Conservation (phyloP, 805 yeast species). For the Zygoascus tannicola region DNA sequence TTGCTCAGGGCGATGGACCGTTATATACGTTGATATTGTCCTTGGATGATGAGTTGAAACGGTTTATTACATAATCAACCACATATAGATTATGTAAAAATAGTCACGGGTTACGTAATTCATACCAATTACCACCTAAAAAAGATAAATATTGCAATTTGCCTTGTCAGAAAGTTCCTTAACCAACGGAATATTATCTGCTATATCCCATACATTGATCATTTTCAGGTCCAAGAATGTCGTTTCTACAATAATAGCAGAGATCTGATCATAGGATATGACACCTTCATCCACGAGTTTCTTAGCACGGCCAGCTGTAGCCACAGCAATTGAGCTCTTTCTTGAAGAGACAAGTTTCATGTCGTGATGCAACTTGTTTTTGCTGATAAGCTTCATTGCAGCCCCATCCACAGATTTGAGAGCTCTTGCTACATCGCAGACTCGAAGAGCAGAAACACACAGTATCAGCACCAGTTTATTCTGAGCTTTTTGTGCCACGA, state of each 20-base stretch:
- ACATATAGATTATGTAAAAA: no score
- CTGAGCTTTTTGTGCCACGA: constrained; percentile 5
- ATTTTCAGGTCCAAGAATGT: constrained; percentile 52
- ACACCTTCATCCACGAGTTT: constrained; percentile 40
- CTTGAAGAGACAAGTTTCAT: constrained; percentile 32
- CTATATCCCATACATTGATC: constrained; percentile 49
- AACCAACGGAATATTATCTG: constrained; percentile 24
- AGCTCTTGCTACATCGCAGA: constrained; percentile 74
- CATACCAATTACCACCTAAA: constrained; percentile 25
- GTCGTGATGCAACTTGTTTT: constrained; percentile 64
- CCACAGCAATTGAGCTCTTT: constrained; percentile 41
- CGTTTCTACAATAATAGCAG: constrained; percentile 50
- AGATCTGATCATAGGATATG: constrained; percentile 37
- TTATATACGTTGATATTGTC: constrained; percentile 11
- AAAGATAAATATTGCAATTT: constrained; percentile 43
- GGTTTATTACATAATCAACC: background rate
- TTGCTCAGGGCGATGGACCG: constrained; percentile 10
- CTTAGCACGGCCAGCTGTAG: constrained; percentile 53
- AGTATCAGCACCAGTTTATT: constrained; percentile 41
- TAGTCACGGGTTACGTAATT: no score
- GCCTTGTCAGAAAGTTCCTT: constrained; percentile 11
- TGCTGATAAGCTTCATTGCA: constrained; percentile 62
- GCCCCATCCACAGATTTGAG: constrained; percentile 38
- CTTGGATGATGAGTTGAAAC: constrained; percentile 9
- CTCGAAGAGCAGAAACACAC: constrained; percentile 74